Conservation (phyloP, 352 stramenopile species). For the Phytophthora sansomeana region DNA sequence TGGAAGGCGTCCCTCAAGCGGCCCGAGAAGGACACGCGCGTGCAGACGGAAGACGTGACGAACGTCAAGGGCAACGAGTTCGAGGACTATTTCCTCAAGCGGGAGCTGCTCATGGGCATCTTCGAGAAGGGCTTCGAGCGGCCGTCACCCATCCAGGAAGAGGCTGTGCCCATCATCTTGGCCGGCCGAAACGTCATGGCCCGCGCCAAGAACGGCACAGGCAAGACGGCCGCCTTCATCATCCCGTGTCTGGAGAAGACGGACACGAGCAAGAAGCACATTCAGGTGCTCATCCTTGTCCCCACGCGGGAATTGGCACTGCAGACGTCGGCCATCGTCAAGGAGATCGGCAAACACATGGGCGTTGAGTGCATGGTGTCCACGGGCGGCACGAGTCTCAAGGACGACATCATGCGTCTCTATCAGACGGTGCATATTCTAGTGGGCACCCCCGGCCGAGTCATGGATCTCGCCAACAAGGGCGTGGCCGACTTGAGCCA, state of each 20-base stretch:
- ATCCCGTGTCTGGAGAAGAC: constrained; percentile 99
- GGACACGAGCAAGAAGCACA: constrained; percentile 96
- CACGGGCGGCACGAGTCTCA: constrained; percentile 98
- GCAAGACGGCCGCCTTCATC: constrained; percentile 99
- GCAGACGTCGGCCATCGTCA: constrained; percentile 98
- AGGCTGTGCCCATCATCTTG: constrained; percentile 99
- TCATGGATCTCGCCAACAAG: constrained; percentile 99
- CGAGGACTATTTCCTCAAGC: constrained; percentile 99
- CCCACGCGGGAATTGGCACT: constrained; percentile 98
- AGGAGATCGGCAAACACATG: constrained; percentile 99
- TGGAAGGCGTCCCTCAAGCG: constrained; percentile 86
- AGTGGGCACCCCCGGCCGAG: constrained; percentile 98
- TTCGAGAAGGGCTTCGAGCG: constrained; percentile 99
- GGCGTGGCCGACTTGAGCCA: constrained; percentile 97
- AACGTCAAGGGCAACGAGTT: constrained; percentile 99
- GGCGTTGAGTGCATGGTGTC: constrained; percentile 98
- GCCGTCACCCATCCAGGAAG: constrained; percentile 98
- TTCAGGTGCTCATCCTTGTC: constrained; percentile 99
- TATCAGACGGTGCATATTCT: constrained; percentile 99
- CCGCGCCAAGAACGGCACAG: constrained; percentile 99
- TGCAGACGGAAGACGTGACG: constrained; percentile 97
- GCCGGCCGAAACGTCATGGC: constrained; percentile 98
- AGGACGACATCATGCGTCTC: constrained; percentile 99
- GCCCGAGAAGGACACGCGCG: constrained; percentile 87
- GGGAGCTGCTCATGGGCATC: constrained; percentile 99